Conservation (phyloP, 1,284 basidiomycete genomes). For the Melampsora americana region DNA sequence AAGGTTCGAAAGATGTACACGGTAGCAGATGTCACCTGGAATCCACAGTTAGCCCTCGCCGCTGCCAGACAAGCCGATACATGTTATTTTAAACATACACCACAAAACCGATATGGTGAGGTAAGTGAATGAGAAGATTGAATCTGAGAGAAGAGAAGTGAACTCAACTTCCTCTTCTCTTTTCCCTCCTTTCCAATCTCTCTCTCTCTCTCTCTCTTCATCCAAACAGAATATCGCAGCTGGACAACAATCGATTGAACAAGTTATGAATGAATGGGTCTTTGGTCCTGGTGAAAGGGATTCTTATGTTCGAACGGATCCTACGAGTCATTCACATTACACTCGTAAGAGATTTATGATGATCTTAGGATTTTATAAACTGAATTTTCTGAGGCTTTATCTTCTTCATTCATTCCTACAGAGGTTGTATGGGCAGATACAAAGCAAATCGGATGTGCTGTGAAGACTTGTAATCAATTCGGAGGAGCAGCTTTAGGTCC, state of each 20-base stretch:
- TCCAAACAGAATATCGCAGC: constrained; percentile 29
- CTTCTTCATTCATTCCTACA: background rate
- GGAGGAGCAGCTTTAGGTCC: background rate
- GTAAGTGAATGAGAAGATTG: too few species aligned
- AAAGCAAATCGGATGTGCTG: constrained; percentile 28
- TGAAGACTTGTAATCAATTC: background rate
- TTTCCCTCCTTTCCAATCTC: background rate
- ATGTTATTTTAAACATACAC: constrained; percentile 31
- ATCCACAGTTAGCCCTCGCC: background rate
- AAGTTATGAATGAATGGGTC: constrained; percentile 31
- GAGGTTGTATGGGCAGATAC: constrained; percentile 38
- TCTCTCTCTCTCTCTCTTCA: background rate
- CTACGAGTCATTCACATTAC: constrained; percentile 19
- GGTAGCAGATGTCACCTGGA: constrained; percentile 21
- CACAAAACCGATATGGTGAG: constrained; percentile 33
- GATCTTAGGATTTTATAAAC: background rate
- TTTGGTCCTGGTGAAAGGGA: constrained; percentile 28
- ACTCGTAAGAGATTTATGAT: constrained; percentile 22
- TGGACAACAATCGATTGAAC: constrained; percentile 14
- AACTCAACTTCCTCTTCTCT: background rate
- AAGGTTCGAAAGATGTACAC: constrained; percentile 16
- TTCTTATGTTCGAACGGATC: constrained; percentile 4
- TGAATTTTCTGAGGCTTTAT: background rate
- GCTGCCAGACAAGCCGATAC: constrained; percentile 4
- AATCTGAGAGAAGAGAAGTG: too few species aligned